phyloP scores from a whole-genome alignment of 2,329 filamentous ascomycete genomes.

The Orbilia quercus region DNA sequence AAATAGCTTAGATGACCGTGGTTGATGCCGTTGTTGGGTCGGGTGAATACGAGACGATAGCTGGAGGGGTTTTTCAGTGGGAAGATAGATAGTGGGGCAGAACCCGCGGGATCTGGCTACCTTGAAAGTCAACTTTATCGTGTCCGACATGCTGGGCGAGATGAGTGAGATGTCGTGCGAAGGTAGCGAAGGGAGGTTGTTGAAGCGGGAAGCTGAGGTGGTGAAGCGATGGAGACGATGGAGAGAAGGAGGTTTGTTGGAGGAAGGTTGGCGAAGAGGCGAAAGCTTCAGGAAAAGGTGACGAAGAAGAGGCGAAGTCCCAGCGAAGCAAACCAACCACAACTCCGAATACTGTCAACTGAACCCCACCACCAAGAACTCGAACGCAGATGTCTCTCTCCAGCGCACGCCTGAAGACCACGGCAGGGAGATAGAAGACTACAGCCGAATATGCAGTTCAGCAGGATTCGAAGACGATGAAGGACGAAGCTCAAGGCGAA shows the following conservation, averaged over 20 bases:
- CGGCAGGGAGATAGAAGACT: neutral
- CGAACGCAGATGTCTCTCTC: neutral
- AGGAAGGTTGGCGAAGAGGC: constrained; percentile 37
- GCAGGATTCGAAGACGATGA: neutral
- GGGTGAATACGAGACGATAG: constrained; percentile 53
- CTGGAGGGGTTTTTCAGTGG: constrained; percentile 57
- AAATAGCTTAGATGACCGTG: constrained; percentile 53
- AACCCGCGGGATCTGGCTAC: constrained; percentile 63
- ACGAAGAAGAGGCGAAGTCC: constrained; percentile 16
- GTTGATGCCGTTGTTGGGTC: constrained; percentile 57
- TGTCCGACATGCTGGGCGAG: constrained; percentile 63
- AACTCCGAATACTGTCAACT: neutral
- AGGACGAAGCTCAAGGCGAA: constrained; percentile 1
- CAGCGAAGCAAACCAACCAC: constrained; percentile 8
- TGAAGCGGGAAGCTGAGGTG: constrained; percentile 19
- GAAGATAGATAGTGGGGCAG: constrained; percentile 50
- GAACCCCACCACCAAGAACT: too few species aligned
- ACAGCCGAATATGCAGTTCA: neutral
- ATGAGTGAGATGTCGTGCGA: constrained; percentile 57
- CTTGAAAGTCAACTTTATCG: constrained; percentile 79
- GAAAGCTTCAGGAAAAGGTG: constrained; percentile 23
- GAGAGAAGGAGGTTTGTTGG: constrained; percentile 47
- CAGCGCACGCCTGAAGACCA: neutral
- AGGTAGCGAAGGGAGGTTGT: constrained; percentile 32
- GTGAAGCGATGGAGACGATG: constrained; percentile 55